phyloP scores from a whole-genome alignment of 805 yeast genomes.

The Metahyphopichia silvanorum region DNA sequence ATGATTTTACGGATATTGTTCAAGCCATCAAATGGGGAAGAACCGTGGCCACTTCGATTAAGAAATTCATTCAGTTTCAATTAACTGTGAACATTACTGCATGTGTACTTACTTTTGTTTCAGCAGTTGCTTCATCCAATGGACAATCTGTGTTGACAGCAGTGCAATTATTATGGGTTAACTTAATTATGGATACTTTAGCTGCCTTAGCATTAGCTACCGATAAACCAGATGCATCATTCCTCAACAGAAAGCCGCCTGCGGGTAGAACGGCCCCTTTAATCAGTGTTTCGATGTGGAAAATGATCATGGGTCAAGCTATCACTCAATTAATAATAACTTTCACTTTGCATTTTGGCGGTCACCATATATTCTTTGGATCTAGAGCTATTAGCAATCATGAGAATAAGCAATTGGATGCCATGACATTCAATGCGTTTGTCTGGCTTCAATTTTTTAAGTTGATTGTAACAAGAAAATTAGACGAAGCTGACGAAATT shows the following conservation, averaged over 20 bases:
- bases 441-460: conserved; percentile 98
- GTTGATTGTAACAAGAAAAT: conserved; percentile 82
- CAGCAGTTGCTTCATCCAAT: conserved; percentile 80
- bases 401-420: conserved; percentile 59
- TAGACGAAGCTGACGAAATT: conserved; percentile 82
- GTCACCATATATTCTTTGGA: conserved; percentile 51
- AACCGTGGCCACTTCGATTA: conserved; percentile 90
- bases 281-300: conserved; percentile 94
- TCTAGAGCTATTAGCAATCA: conserved; percentile 30
- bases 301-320: conserved; percentile 92
- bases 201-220: conserved; percentile 98
- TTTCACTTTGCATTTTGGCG: conserved; percentile 77
- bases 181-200: conserved; percentile 95
- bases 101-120: conserved; percentile 87
- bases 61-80: conserved; percentile 95
- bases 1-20: conserved; percentile 91
- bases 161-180: conserved; percentile 96
- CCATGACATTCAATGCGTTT: conserved; percentile 92
- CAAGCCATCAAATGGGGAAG: conserved; percentile 99
- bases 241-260: conserved; percentile 77
- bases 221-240: conserved; percentile 86
- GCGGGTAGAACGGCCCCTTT: conserved; percentile 76
- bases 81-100: conserved; percentile 96
- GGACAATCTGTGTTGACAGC: conserved; percentile 91
- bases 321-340: conserved; percentile 75